A percentile compares a stretch with the other conserved stretches of the same genome.
Evolutionary conservation across 2,329 filamentous ascomycete species (phyloP).

Genomic region (Fusarium sp.): DNA sequence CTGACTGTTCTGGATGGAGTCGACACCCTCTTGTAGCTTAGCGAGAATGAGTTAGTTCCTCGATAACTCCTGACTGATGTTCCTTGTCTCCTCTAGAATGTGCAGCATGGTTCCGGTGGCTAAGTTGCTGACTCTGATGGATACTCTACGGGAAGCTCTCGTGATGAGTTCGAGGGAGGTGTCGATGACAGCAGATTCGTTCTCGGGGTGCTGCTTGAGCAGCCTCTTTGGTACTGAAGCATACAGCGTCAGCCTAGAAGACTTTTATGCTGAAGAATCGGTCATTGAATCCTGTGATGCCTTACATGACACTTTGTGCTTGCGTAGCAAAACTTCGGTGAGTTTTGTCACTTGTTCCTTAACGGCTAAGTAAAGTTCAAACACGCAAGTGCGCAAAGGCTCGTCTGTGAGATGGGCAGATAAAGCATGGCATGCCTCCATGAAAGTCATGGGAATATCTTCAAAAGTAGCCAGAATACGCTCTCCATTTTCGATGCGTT

Average conservation of each 20-base stretch:
- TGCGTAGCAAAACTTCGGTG: slow-evolving; percentile 6
- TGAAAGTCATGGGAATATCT: slow-evolving; percentile 18
- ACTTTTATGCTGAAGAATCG: neutral
- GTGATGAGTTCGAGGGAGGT: slow-evolving; percentile 1
- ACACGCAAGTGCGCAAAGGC: neutral
- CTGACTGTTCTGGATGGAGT: neutral
- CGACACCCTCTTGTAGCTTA: neutral
- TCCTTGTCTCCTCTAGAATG: neutral
- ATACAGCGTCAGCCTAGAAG: neutral
- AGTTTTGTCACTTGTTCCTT: neutral
- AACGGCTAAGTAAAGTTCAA: neutral
- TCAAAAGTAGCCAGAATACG: slow-evolving; percentile 13
- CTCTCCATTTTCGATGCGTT: slow-evolving; percentile 12
- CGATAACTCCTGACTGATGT: slow-evolving; percentile 1
- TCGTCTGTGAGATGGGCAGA: neutral
- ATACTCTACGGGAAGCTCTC: neutral
- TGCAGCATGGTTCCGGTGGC: neutral
- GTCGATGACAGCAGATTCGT: slow-evolving; percentile 12
- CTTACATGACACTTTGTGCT: slow-evolving; percentile 8
- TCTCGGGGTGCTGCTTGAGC: slow-evolving; percentile 17
- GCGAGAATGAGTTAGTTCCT: neutral
- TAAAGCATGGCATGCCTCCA: slow-evolving; percentile 4
- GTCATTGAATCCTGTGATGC: neutral
- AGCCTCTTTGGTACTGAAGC: slow-evolving; percentile 7
- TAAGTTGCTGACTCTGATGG: neutral